Conservation (phyloP, 345 rosid genomes). For the Gynandropsis gynandra region DNA sequence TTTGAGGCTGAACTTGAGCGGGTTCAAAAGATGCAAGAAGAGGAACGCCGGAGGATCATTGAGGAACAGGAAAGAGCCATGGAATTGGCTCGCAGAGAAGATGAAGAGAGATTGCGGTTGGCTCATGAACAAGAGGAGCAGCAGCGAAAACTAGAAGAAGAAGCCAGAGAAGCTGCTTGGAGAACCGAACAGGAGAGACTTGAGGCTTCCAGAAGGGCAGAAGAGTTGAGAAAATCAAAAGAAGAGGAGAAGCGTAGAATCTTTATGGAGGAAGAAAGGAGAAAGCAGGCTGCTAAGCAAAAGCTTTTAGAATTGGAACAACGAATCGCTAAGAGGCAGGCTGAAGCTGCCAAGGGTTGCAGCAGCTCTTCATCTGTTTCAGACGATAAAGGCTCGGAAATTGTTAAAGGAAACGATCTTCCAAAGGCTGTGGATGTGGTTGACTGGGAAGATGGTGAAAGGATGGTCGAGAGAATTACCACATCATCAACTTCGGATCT, state of each 20-base stretch:
- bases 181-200: slow-evolving; percentile 80
- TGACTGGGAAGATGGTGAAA: slow-evolving; percentile 91
- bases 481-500: slow-evolving; percentile 67
- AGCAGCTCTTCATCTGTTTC: slow-evolving; percentile 37
- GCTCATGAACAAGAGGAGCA: slow-evolving; percentile 77
- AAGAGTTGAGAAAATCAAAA: slow-evolving; percentile 75
- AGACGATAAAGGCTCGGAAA: slow-evolving; percentile 42
- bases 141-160: slow-evolving; percentile 70
- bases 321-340: slow-evolving; percentile 78
- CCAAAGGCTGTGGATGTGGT: slow-evolving; percentile 39
- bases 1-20: slow-evolving; percentile 99
- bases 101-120: slow-evolving; percentile 69
- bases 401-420: slow-evolving; percentile 40
- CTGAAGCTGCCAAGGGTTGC: slow-evolving; percentile 43
- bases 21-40: slow-evolving; percentile 95
- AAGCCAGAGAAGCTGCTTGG: slow-evolving; percentile 81
- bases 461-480: slow-evolving; percentile 87
- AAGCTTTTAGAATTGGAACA: slow-evolving; percentile 94
- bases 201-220: slow-evolving; percentile 67
- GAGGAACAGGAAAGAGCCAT: slow-evolving; percentile 85
- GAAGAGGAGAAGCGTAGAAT: slow-evolving; percentile 85
- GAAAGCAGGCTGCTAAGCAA: slow-evolving; percentile 91
- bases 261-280: slow-evolving; percentile 88
- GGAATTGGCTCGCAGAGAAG: slow-evolving; percentile 80
- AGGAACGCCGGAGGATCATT: slow-evolving; percentile 58